Percentiles rank a stretch among this genome's conserved stretches.
These are phyloP conservation scores for Paecilomyces sp. DNA, from an alignment of 2,329 filamentous ascomycete genomes.

Conservation along the genomic window DNA sequence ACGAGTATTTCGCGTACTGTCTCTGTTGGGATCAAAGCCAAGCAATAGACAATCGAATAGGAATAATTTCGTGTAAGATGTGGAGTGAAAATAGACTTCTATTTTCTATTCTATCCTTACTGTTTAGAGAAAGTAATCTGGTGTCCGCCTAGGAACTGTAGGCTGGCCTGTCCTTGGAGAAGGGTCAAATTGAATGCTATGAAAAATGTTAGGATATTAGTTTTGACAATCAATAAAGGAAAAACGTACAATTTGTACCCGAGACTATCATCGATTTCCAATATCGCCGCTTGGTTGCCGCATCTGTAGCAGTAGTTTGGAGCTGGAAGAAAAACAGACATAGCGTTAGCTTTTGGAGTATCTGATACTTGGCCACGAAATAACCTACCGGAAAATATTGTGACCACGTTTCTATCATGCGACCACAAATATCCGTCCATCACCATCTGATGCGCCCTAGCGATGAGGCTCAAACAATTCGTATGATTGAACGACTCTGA, in stretches of 20 bases:
- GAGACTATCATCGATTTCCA: conserved; percentile 94
- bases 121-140: conserved; percentile 85
- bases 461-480: conserved; percentile 84
- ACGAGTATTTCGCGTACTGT: too few relatives aligned
- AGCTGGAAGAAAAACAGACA: conserved; percentile 43
- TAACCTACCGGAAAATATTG: conserved; percentile 76
- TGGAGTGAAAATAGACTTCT: not conserved
- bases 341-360: conserved; percentile 14
- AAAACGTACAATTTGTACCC: conserved; percentile 88
- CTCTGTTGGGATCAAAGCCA: too few relatives aligned
- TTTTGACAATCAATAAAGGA: not conserved
- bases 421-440: conserved; percentile 99
- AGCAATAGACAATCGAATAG: not conserved
- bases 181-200: conserved; percentile 88
- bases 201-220: not conserved
- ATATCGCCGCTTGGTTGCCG: conserved; percentile 94
- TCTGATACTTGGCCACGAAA: not conserved
- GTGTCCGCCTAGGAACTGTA: conserved; percentile 88
- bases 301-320: conserved; percentile 92
- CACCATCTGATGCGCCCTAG: conserved; percentile 84
- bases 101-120: not conserved
- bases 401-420: conserved; percentile 89
- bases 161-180: conserved; percentile 89
- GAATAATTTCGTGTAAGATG: not conserved
- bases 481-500: conserved; percentile 95